A percentile compares a stretch with the other conserved stretches of the same genome.
These are phyloP conservation scores for Fusarium scirpi DNA, from an alignment of 2,329 filamentous ascomycete species.

Conservation along the genomic window DNA sequence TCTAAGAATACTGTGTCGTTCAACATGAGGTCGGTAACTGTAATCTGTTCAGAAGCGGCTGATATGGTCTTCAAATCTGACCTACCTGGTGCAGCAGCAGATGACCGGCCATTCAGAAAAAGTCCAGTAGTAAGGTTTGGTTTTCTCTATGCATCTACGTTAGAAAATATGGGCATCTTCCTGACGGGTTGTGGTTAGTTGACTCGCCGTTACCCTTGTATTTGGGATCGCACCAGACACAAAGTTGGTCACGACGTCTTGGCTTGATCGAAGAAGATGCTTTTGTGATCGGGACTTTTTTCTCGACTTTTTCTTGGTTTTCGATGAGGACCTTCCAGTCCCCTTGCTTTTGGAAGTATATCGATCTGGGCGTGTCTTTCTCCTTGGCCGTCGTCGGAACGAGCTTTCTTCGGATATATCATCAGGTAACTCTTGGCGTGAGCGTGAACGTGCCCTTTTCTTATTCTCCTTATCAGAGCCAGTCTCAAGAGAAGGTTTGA, in stretches of 20 bases:
- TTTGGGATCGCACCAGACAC: constrained; percentile 64
- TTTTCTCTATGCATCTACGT: constrained; percentile 46
- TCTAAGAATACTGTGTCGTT: constrained; percentile 62
- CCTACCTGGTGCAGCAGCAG: constrained; percentile 37
- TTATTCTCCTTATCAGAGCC: constrained; percentile 17
- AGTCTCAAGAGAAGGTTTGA: neutral
- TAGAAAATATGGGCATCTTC: neutral
- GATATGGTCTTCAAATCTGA: neutral
- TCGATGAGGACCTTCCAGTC: constrained; percentile 7
- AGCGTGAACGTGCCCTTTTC: constrained; percentile 5
- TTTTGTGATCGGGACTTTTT: constrained; percentile 36
- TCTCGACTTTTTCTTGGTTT: constrained; percentile 8
- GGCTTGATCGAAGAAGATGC: constrained; percentile 52
- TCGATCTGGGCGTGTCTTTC: constrained; percentile 67
- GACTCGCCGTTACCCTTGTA: constrained; percentile 49
- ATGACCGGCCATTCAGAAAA: constrained; percentile 51
- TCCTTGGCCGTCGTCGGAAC: constrained; percentile 64
- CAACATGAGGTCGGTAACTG: constrained; percentile 65
- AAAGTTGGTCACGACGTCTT: constrained; percentile 67
- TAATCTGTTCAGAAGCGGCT: neutral
- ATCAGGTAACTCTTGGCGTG: neutral
- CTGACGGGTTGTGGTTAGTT: neutral
- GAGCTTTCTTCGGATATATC: neutral
- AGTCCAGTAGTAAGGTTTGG: constrained; percentile 51
- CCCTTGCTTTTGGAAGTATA: constrained; percentile 60